A percentile compares a stretch with the other conserved stretches of the same genome.
Evolutionary conservation across 2,329 filamentous ascomycete species (phyloP).

Genomic region (Aspergillus fructus): DNA sequence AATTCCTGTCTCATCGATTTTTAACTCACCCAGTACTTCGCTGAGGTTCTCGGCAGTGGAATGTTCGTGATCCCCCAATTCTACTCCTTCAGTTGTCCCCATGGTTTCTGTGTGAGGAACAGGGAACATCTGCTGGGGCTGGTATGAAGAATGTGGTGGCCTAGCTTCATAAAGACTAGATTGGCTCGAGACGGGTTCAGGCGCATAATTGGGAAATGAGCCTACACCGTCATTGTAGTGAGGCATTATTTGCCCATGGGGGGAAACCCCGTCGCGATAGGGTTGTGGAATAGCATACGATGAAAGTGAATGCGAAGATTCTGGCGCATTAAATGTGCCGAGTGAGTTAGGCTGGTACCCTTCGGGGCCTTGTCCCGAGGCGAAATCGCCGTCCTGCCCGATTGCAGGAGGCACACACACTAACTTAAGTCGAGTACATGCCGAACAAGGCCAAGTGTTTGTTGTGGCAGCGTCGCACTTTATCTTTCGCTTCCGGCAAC

Average conservation of each 20-base stretch:
- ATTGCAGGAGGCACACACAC: slow-evolving; percentile 89
- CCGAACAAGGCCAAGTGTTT: slow-evolving; percentile 95
- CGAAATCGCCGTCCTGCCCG: slow-evolving; percentile 62
- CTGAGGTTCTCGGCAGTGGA: slow-evolving; percentile 71
- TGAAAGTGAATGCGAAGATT: slow-evolving; percentile 51
- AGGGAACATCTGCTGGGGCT: slow-evolving; percentile 28
- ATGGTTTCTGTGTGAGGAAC: slow-evolving; percentile 27
- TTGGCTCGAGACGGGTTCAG: slow-evolving; percentile 28
- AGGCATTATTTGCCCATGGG: slow-evolving; percentile 43
- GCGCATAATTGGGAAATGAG: slow-evolving; percentile 40
- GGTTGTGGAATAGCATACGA: slow-evolving; percentile 54
- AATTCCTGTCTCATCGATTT: slow-evolving; percentile 82
- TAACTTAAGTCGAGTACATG: slow-evolving; percentile 86
- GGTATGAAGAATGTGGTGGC: slow-evolving; percentile 31
- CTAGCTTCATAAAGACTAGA: slow-evolving; percentile 32
- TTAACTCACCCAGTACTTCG: slow-evolving; percentile 80
- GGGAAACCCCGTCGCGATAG: slow-evolving; percentile 50
- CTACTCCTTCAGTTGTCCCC: slow-evolving; percentile 41
- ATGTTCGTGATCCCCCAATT: slow-evolving; percentile 60
- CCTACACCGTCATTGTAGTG: slow-evolving; percentile 46
- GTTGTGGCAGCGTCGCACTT: slow-evolving; percentile 97
- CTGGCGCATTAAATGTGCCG: slow-evolving; percentile 39
- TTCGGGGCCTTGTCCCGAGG: slow-evolving; percentile 29
- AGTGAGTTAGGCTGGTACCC: slow-evolving; percentile 21
- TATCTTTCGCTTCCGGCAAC: slow-evolving; percentile 91